phyloP scores from a whole-genome alignment of 371 early-diverging fungal species.

The Polyrhizophydium stewartii region DNA sequence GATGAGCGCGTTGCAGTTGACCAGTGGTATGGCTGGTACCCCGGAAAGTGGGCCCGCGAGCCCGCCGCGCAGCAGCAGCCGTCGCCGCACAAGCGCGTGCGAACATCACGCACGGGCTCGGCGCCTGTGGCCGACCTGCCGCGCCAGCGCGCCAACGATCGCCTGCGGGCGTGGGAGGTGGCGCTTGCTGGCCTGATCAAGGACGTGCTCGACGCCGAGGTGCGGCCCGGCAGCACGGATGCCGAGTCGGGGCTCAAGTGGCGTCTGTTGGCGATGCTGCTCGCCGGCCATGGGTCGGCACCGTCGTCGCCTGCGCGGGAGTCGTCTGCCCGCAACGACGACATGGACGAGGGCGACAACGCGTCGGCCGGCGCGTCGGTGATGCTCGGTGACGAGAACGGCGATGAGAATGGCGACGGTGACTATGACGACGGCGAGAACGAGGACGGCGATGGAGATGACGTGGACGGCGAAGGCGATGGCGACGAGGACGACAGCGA shows the following conservation, averaged over 20 bases:
- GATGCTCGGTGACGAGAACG: too few species aligned
- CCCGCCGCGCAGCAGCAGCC: neutral
- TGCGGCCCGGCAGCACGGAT: too few species aligned
- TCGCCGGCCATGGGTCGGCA: slow-evolving; percentile 52
- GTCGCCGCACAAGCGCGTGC: neutral
- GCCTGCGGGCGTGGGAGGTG: slow-evolving; percentile 42
- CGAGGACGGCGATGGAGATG: neutral
- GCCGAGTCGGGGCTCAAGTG: slow-evolving; percentile 19
- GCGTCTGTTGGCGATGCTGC: slow-evolving; percentile 55
- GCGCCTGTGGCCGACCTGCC: too few species aligned
- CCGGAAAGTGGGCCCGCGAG: slow-evolving; percentile 25
- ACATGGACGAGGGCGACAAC: neutral
- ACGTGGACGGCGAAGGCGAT: neutral
- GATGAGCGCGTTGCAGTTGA: slow-evolving; percentile 33
- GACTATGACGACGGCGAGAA: neutral
- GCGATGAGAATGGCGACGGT: too few species aligned
- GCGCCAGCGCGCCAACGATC: slow-evolving; percentile 5
- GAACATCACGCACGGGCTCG: neutral
- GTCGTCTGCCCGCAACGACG: neutral
- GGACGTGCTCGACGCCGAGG: slow-evolving; percentile 15
- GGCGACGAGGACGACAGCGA: too few species aligned
- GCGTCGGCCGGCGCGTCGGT: too few species aligned
- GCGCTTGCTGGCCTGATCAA: slow-evolving; percentile 37
- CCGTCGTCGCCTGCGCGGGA: neutral
- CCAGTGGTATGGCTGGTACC: slow-evolving; percentile 45